Conservation (phyloP, 371 early-diverging fungal species). For the Actinomucor elegans region DNA sequence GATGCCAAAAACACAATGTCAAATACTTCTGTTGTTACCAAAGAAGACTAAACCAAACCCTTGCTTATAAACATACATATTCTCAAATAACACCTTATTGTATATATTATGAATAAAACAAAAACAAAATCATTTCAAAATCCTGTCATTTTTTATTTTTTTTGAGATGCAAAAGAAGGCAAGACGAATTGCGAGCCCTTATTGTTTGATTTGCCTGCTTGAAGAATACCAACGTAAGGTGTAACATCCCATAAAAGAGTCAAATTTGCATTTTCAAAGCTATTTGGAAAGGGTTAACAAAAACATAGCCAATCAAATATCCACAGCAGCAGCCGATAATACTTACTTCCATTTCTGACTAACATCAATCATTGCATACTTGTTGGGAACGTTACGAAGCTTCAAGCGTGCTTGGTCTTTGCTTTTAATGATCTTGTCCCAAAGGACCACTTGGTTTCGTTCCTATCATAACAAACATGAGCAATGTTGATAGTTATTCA, state of each 20-base stretch:
- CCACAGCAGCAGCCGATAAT: no score
- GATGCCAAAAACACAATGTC: constrained; percentile 33
- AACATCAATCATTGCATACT: constrained; percentile 72
- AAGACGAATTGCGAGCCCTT: constrained; percentile 7
- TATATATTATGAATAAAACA: not conserved
- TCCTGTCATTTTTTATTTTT: not conserved
- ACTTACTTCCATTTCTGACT: constrained; percentile 69
- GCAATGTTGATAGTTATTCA: no score
- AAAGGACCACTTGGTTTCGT: constrained; percentile 83
- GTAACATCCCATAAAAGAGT: constrained; percentile 87
- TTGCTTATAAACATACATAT: not conserved
- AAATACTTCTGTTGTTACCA: constrained; percentile 15
- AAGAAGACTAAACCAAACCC: constrained; percentile 17
- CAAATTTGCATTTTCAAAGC: constrained; percentile 65
- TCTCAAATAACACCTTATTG: not conserved
- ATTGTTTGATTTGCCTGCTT: constrained; percentile 41
- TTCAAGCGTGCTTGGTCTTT: constrained; percentile 68
- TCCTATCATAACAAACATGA: no score
- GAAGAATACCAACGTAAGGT: constrained; percentile 83
- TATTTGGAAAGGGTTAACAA: not conserved
- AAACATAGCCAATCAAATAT: not conserved
- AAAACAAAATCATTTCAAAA: not conserved
- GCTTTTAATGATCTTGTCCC: constrained; percentile 86
- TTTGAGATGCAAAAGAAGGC: constrained; percentile 11
- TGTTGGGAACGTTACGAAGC: constrained; percentile 64